phyloP scores from a whole-genome alignment of 78 protist genomes.

The Paulinella micropora region DNA sequence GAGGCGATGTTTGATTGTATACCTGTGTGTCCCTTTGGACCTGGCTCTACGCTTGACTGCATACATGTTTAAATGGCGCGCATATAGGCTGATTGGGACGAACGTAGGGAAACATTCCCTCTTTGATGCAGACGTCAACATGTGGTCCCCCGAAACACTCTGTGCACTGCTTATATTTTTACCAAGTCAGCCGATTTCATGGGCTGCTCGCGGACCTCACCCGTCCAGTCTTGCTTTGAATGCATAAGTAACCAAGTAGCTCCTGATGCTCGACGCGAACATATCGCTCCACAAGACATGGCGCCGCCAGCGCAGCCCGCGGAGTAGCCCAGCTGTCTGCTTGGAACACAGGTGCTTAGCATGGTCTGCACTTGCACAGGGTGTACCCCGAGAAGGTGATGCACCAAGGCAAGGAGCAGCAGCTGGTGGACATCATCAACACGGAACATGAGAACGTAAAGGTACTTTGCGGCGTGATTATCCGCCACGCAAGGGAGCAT shows the following conservation, averaged over 20 bases:
- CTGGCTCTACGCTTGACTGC: neutral
- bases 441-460: constrained; percentile 39
- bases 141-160: no score
- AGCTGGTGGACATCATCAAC: constrained; percentile 49
- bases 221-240: no score
- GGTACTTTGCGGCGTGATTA: no score
- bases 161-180: no score
- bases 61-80: no score
- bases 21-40: neutral
- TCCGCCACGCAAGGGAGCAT: no score
- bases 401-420: constrained; percentile 23
- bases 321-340: constrained; percentile 13
- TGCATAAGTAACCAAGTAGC: neutral
- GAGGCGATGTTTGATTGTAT: no score
- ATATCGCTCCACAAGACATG: neutral
- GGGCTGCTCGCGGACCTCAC: no score
- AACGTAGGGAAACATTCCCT: no score
- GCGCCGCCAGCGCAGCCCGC: constrained; percentile 45
- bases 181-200: no score
- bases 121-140: no score
- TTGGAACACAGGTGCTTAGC: neutral
- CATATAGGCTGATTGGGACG: no score
- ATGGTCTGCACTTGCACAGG: neutral
- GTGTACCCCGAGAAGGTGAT: neutral
- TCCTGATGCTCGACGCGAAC: neutral